Evolutionary conservation across 345 rosid genomes (phyloP), one percentile per base, ranked within the genome.

Genomic region (Brassica cretica): DNA sequence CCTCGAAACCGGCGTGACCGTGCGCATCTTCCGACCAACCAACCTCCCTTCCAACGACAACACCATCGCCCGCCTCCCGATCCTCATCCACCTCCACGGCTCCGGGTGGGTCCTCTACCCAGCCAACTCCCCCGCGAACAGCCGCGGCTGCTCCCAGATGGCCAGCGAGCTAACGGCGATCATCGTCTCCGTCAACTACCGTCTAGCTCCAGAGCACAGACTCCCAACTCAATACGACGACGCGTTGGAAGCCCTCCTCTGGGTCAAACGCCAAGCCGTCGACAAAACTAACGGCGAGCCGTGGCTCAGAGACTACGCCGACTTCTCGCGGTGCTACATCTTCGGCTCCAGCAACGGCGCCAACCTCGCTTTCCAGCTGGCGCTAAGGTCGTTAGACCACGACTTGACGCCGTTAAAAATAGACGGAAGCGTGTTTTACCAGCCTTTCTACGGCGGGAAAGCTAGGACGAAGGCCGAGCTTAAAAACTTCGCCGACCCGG

Each of bases 331-430:
- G 15, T 81, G 82, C 7, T 84, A 78, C 67, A 72, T 84, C 0
- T 81, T 11, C 70, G 84, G 86, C 2, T 71, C 82, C 4, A 67
- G 86, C 8, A 81, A 75, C 76, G 86, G 86, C 71, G 86, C 80
- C 8, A 84, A 84, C 76, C 65, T 84, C 11, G 78, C 49, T 7
- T 84, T 81, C 73, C 75, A 81, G 2, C 8, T 70, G 10, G 86
- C 82, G n/a, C 77, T 78, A 0, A 73, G 7, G 29, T 80, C 82
- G 2, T 1, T 81, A 39, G 84, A 78, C 64, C 63, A 68, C 30
- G 78, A 81, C 14, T 5, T 84, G 51, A 37, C 68, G 30, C 84
- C 84, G 73, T 46, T 84, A 5, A 78, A 78, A 55, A 63, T 84
- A n/a, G 82, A 68, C 32, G 84, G 84, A 0, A 56, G 67, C 21